Evolutionary conservation across 768 basidiomycete genomes (phyloP).

Genomic region (Lyophyllum atratum): DNA sequence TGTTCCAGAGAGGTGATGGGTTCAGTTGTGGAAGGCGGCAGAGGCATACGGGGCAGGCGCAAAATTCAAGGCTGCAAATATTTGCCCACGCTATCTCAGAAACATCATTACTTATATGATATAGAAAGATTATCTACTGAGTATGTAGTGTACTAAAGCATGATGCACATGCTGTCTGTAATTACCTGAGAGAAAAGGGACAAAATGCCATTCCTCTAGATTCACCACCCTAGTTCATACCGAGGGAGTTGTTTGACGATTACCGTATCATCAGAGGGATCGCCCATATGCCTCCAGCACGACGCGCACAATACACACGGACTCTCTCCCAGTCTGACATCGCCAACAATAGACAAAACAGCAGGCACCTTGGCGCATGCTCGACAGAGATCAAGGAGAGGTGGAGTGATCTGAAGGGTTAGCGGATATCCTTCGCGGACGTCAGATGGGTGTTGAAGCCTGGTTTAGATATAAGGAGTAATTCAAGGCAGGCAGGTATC

Average conservation of each 20-base stretch:
- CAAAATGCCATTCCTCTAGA: neutral
- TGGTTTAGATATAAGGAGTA: conserved; percentile 25
- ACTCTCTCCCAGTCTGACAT: conserved; percentile 75
- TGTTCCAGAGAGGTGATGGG: conserved; percentile 58
- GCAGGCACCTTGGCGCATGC: conserved; percentile 74
- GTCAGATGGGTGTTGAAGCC: conserved; percentile 62
- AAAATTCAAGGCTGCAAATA: neutral
- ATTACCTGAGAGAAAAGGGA: neutral
- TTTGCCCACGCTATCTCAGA: neutral
- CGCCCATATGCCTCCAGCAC: conserved; percentile 76
- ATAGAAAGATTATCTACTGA: no score
- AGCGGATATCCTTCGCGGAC: conserved; percentile 62
- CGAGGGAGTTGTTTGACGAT: conserved; percentile 55
- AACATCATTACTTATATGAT: no score
- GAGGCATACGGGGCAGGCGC: conserved; percentile 22
- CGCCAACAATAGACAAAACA: conserved; percentile 64
- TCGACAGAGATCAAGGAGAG: conserved; percentile 63
- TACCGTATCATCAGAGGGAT: conserved; percentile 44
- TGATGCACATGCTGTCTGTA: neutral
- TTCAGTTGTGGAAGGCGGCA: conserved; percentile 40
- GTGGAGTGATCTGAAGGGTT: conserved; percentile 64
- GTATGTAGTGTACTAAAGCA: neutral
- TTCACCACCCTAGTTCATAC: conserved; percentile 25
- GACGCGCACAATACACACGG: conserved; percentile 72
- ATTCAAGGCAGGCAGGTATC: neutral